phyloP scores from a whole-genome alignment of 73 alveolate genomes.

The Halteria grandinella region DNA sequence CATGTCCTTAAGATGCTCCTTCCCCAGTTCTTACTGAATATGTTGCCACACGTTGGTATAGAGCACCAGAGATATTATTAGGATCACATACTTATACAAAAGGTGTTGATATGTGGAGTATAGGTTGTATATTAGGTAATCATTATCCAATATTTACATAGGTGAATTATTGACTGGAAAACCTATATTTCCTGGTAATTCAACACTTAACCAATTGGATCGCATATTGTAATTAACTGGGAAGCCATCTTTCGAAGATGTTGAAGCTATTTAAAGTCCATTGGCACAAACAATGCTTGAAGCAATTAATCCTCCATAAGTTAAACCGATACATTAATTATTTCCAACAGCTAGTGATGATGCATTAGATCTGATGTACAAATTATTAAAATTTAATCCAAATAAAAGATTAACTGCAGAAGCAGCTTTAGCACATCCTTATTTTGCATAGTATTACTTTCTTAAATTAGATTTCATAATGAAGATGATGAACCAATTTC shows the following conservation, averaged over 20 bases:
- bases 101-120: slow-evolving; percentile 97
- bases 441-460: slow-evolving; percentile 87
- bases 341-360: slow-evolving; percentile 83
- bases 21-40: slow-evolving; percentile 72
- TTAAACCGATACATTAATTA: slow-evolving; percentile 63
- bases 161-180: slow-evolving; percentile 89
- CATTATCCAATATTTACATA: too few species aligned
- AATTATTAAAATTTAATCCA: slow-evolving; percentile 77
- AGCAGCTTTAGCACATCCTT: slow-evolving; percentile 88
- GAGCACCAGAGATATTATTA: too few species aligned
- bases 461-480: slow-evolving; percentile 85
- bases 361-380: slow-evolving; percentile 80
- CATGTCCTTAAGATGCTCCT: slow-evolving; percentile 70
- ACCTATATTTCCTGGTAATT: slow-evolving; percentile 91
- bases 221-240: slow-evolving; percentile 85
- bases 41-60: too few species aligned
- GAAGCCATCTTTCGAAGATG: slow-evolving; percentile 81
- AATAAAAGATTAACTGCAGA: slow-evolving; percentile 84
- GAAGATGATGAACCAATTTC: slow-evolving; percentile 90
- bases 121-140: slow-evolving; percentile 96
- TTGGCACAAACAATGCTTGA: slow-evolving; percentile 77
- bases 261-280: slow-evolving; percentile 77
- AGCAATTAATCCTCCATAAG: slow-evolving; percentile 70
- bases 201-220: slow-evolving; percentile 82
- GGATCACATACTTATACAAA: slow-evolving; percentile 89